Evolutionary conservation across 306 rosid genomes (phyloP).

Genomic region (Cicer arietinum): DNA sequence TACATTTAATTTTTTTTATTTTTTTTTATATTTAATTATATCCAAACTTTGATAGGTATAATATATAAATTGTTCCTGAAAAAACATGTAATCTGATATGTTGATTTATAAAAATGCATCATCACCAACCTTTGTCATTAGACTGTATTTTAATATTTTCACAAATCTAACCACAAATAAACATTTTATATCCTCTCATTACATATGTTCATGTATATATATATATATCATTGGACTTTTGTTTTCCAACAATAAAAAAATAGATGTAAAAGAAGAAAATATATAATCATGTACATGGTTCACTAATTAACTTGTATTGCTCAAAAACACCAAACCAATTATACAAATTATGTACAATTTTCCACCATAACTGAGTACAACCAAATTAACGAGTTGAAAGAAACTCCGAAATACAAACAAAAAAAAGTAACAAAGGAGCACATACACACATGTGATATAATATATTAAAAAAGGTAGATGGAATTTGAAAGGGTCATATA

Average conservation of each 20-base stretch:
- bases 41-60: too few species aligned
- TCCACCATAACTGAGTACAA: neutral
- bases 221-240: neutral
- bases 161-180: too few species aligned
- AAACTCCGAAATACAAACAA: neutral
- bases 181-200: too few species aligned
- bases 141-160: too few species aligned
- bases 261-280: neutral
- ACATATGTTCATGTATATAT: too few species aligned
- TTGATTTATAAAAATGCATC: neutral
- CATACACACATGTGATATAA: neutral
- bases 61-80: too few species aligned
- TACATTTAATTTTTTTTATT: neutral
- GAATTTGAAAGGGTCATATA: neutral
- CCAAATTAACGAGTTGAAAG: neutral
- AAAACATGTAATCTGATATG: too few species aligned
- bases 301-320: neutral
- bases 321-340: neutral
- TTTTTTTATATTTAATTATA: too few species aligned
- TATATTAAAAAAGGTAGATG: neutral
- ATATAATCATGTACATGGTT: neutral
- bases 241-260: neutral
- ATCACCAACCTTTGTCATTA: neutral
- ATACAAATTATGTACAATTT: conserved; percentile 20
- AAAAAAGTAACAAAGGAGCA: neutral